phyloP scores from a whole-genome alignment of 2,329 filamentous ascomycete genomes.

The Taxawa tesnikishii region DNA sequence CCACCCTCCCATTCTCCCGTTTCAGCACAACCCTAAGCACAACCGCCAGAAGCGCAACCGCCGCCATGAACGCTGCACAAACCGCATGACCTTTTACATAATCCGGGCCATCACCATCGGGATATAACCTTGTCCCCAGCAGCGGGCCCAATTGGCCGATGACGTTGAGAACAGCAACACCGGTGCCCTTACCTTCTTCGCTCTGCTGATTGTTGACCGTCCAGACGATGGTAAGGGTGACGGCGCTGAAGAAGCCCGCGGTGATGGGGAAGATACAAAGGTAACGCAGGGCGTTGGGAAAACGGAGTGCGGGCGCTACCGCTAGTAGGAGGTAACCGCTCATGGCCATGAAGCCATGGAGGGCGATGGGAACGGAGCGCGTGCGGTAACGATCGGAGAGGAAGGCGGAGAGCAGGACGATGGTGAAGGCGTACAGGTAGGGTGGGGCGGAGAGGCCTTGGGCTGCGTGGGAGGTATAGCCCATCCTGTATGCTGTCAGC shows the following conservation, averaged over 20 bases:
- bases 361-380: slow-evolving; percentile 52
- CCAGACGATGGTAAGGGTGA: slow-evolving; percentile 80
- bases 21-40: slow-evolving; percentile 28
- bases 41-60: slow-evolving; percentile 30
- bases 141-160: slow-evolving; percentile 69
- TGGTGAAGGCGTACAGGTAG: slow-evolving; percentile 61
- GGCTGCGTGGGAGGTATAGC: slow-evolving; percentile 52
- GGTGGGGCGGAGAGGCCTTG: slow-evolving; percentile 75
- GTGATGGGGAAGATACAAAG: slow-evolving; percentile 66
- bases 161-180: slow-evolving; percentile 69
- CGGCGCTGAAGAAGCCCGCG: slow-evolving; percentile 70
- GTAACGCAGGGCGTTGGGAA: slow-evolving; percentile 43
- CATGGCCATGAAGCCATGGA: slow-evolving; percentile 50
- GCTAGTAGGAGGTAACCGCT: slow-evolving; percentile 37
- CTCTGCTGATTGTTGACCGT: slow-evolving; percentile 72
- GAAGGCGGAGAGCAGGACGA: slow-evolving; percentile 60
- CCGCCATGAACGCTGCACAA: slow-evolving; percentile 38
- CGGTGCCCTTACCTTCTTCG: slow-evolving; percentile 57
- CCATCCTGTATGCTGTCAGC: slow-evolving; percentile 41
- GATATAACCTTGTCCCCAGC: slow-evolving; percentile 43
- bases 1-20: slow-evolving; percentile 18
- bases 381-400: slow-evolving; percentile 54
- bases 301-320: slow-evolving; percentile 25
- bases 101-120: slow-evolving; percentile 34
- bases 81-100: slow-evolving; percentile 38